Percentiles rank a stretch among this genome's conserved stretches.
Conservation (phyloP, 2,329 filamentous ascomycete genomes). For the Arachnomyces sp. region DNA sequence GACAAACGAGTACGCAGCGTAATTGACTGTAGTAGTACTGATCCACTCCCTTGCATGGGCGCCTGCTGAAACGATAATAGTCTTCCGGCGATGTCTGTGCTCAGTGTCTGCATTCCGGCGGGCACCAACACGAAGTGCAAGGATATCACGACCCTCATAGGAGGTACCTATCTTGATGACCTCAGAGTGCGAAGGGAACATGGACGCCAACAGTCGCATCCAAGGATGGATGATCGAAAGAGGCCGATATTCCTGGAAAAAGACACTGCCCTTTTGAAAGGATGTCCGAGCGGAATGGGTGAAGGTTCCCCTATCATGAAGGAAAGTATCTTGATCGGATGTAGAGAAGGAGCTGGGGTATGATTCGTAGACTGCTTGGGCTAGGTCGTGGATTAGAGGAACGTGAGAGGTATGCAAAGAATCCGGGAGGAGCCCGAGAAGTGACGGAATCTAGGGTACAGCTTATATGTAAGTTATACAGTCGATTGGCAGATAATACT, state of each 20-base stretch:
- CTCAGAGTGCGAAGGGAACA: constrained; percentile 75
- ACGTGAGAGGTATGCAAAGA: constrained; percentile 65
- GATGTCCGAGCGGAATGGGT: constrained; percentile 24
- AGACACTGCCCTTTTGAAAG: constrained; percentile 52
- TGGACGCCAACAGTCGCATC: constrained; percentile 82
- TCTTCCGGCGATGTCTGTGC: constrained; percentile 51
- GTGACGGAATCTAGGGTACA: constrained; percentile 50
- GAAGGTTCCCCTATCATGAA: constrained; percentile 21
- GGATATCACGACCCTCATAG: constrained; percentile 79
- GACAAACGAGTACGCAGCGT: constrained; percentile 80
- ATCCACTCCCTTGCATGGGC: constrained; percentile 97
- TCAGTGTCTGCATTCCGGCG: constrained; percentile 39
- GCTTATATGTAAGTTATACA: constrained; percentile 5
- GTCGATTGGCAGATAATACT: neutral
- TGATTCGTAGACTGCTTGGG: constrained; percentile 66
- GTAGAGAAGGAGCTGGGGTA: constrained; percentile 48
- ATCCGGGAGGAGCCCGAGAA: constrained; percentile 68
- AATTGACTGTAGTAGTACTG: constrained; percentile 81
- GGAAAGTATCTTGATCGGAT: constrained; percentile 11
- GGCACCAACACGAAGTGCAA: constrained; percentile 67
- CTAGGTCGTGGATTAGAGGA: constrained; percentile 70
- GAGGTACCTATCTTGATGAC: constrained; percentile 72
- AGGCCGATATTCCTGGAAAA: constrained; percentile 89
- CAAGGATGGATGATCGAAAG: constrained; percentile 76
- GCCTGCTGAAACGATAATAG: constrained; percentile 73